phyloP scores from a whole-genome alignment of 1,139 yeast species.

The Saccharomycopsis hybrid region DNA sequence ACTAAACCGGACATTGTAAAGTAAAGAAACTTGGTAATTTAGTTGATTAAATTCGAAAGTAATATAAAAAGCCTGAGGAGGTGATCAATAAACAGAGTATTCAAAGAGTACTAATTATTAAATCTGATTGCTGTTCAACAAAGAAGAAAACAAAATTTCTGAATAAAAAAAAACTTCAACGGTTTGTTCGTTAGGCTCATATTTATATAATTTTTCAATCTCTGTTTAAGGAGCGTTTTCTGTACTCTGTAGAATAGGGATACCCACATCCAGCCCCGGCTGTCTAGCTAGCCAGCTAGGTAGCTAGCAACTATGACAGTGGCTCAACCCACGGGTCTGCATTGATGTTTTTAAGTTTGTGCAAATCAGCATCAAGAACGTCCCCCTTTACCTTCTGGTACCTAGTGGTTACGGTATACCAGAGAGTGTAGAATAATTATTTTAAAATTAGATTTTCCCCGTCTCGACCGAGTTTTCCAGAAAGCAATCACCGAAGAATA shows the following conservation, averaged over 20 bases:
- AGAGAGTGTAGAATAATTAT: no score
- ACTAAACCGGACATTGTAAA: conserved; percentile 13
- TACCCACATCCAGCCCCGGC: neutral
- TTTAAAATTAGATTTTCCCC: no score
- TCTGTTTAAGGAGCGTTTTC: neutral
- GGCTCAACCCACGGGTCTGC: no score
- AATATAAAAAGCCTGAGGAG: neutral
- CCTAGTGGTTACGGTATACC: no score
- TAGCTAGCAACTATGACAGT: no score
- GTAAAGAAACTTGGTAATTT: neutral
- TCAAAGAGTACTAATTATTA: neutral
- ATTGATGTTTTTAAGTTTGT: no score
- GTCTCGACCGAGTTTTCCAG: no score
- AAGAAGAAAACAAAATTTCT: neutral
- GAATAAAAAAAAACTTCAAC: neutral
- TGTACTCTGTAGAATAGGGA: neutral
- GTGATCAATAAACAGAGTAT: neutral
- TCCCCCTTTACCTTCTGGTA: no score
- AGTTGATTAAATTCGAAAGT: neutral
- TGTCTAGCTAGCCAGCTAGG: neutral
- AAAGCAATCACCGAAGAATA: no score
- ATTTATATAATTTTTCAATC: neutral
- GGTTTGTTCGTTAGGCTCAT: neutral
- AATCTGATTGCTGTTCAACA: neutral
- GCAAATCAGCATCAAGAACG: no score